Conservation (phyloP, 306 rosid species). For the Fagus crenata region DNA sequence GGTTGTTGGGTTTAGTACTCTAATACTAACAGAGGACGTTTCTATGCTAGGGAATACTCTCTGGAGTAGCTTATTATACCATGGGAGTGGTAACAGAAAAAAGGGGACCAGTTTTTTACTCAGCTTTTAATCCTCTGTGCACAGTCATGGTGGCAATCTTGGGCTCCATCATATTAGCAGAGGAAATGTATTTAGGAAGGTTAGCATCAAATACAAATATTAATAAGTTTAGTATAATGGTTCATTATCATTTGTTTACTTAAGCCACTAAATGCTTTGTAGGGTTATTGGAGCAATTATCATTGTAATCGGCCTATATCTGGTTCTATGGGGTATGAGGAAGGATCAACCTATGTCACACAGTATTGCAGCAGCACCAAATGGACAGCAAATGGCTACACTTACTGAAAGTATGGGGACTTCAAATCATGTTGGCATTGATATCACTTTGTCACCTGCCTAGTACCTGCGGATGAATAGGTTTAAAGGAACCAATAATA, state of each 20-base stretch:
- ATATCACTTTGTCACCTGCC: neutral
- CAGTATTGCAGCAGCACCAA: conserved; percentile 1
- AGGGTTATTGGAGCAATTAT: conserved; percentile 38
- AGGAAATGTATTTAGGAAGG: conserved; percentile 50
- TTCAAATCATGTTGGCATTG: neutral
- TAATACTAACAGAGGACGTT: conserved; percentile 4
- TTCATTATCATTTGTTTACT: no score
- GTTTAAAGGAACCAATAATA: conserved; percentile 13
- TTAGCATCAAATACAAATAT: neutral
- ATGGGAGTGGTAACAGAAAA: conserved; percentile 44
- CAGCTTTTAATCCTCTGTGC: conserved; percentile 48
- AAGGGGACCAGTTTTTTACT: conserved; percentile 56
- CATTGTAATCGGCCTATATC: conserved; percentile 31
- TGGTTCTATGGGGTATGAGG: conserved; percentile 45
- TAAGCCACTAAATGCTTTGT: neutral
- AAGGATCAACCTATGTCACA: conserved; percentile 15
- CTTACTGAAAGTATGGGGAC: neutral
- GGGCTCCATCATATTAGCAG: conserved; percentile 40
- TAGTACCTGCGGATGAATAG: neutral
- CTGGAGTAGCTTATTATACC: conserved; percentile 39
- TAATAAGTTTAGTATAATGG: no score
- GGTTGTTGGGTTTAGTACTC: neutral
- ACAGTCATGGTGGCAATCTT: conserved; percentile 49
- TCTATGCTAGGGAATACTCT: conserved; percentile 51
- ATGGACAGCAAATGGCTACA: neutral